Evolutionary conservation across 1,284 basidiomycete species (phyloP).

Genomic region (Mycosarcoma maydis): DNA sequence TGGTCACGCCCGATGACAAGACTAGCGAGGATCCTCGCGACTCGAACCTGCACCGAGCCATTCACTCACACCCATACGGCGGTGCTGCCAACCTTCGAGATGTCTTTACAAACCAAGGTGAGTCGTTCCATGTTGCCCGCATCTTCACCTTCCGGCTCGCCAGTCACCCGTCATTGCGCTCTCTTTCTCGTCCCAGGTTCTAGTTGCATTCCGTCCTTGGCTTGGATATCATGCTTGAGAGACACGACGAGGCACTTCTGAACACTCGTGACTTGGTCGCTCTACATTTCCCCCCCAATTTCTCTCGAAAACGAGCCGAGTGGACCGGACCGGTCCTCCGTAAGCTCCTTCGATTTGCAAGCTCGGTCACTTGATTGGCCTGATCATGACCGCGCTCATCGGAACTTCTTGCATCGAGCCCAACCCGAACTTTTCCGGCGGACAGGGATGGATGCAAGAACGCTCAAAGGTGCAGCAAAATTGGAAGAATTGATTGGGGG

Average conservation of each 20-base stretch:
- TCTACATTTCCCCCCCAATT: too few relatives aligned
- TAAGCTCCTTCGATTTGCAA: background rate
- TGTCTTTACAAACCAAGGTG: slow-evolving; percentile 62
- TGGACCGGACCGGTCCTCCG: slow-evolving; percentile 18
- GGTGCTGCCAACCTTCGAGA: slow-evolving; percentile 60
- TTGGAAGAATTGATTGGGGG: slow-evolving; percentile 13
- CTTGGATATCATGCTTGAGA: slow-evolving; percentile 7
- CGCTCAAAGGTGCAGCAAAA: slow-evolving; percentile 7
- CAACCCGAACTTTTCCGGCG: slow-evolving; percentile 25
- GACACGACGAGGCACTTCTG: background rate
- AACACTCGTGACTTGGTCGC: too few relatives aligned
- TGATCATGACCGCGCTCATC: background rate
- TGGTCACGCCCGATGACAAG: slow-evolving; percentile 53
- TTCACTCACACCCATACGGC: slow-evolving; percentile 48
- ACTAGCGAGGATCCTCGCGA: slow-evolving; percentile 49
- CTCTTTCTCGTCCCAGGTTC: background rate
- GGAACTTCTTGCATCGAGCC: background rate
- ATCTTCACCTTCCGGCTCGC: too few relatives aligned
- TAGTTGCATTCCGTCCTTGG: background rate
- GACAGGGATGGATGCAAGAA: slow-evolving; percentile 5
- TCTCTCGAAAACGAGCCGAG: background rate
- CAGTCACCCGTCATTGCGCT: too few relatives aligned
- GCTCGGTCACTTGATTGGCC: slow-evolving; percentile 10
- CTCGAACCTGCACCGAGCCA: slow-evolving; percentile 49
- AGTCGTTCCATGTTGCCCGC: slow-evolving; percentile 27